phyloP scores from a whole-genome alignment of 192 early-diverging fungal species.

The Polychytrium aggregatum region DNA sequence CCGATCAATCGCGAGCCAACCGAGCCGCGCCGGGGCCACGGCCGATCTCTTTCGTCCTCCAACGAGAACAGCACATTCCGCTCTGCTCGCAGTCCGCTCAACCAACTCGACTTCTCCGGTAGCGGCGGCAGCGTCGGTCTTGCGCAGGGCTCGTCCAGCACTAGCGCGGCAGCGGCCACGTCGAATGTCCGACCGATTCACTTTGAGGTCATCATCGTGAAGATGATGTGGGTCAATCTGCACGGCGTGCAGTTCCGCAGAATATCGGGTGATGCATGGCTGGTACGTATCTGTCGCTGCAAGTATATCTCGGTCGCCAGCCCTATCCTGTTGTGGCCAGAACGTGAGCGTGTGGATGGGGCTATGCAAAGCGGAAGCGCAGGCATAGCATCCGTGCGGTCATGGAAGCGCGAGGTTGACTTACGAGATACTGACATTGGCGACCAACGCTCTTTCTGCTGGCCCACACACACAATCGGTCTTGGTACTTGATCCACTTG shows the following conservation, averaged over 20 bases:
- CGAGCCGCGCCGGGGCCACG: too few species aligned
- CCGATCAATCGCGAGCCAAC: too few species aligned
- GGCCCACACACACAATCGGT: too few species aligned
- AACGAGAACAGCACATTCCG: too few species aligned
- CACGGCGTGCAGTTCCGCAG: slow-evolving; percentile 16
- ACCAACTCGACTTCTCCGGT: neutral
- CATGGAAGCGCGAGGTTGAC: too few species aligned
- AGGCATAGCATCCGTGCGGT: too few species aligned
- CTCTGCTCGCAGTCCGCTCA: neutral
- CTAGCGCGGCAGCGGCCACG: neutral
- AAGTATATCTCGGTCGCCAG: neutral
- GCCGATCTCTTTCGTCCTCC: too few species aligned
- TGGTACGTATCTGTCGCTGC: slow-evolving; percentile 6
- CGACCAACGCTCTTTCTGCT: too few species aligned
- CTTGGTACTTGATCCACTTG: neutral
- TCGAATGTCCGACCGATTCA: slow-evolving; percentile 7
- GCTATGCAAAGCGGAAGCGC: too few species aligned
- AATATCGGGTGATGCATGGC: slow-evolving; percentile 13
- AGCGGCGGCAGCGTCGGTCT: neutral
- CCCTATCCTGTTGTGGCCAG: too few species aligned
- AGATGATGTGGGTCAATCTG: slow-evolving; percentile 12
- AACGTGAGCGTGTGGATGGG: too few species aligned
- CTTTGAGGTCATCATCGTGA: slow-evolving; percentile 20
- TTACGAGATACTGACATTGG: too few species aligned
- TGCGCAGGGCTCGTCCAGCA: neutral